Evolutionary conservation across 352 stramenopile species (phyloP), one percentile per base, ranked within the genome.

Genomic region (Pythium phragmitis): DNA sequence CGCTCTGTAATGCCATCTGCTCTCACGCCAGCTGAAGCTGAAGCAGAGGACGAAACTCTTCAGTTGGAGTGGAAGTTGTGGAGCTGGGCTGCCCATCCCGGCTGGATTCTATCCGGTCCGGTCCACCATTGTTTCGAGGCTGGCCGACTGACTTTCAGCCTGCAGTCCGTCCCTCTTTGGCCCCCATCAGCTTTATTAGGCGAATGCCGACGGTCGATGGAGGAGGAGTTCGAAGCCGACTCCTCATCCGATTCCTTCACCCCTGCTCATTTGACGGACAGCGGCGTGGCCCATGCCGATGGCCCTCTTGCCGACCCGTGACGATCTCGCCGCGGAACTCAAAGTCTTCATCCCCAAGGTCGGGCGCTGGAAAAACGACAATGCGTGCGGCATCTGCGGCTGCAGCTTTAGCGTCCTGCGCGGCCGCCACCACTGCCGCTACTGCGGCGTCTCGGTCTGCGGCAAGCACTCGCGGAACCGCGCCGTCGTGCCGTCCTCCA

Each of bases 371-470:
- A 77, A 87, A 55, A 69, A 88, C 33, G 70, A 81, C 37, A 63
- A 73, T 30, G 72, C 61, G 65, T 94, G 85, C 68, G 70, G 68
- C 53, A 71, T 92, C 53, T 94, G 85, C 72, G 71, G 67, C 60
- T 55, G 59, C 30, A 56, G 72, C 21, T 94, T 94, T 64, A 77
- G 65, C 61, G 73, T 82, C 60, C 56, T 94, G 52, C 80, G 80
- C 49, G 65, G 64, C n/a, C 82, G 85, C 33, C 85, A 94, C 65
- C 85, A 94, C 68, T 94, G 85, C 65, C 82, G 85, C 37, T 70
- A 85, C 63, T 94, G 85, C 54, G 85, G 85, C 51, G 55, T 73
- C 28, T 94, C 83, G 8, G 85, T 94, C 19, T 94, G 85, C 66
- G 70, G 75, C 41, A 86, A 80, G 41, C 85, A 94, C 73, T 91